These are phyloP conservation scores for Candida ovalis DNA, from an alignment of 805 yeast genomes.

Conservation along the genomic window DNA sequence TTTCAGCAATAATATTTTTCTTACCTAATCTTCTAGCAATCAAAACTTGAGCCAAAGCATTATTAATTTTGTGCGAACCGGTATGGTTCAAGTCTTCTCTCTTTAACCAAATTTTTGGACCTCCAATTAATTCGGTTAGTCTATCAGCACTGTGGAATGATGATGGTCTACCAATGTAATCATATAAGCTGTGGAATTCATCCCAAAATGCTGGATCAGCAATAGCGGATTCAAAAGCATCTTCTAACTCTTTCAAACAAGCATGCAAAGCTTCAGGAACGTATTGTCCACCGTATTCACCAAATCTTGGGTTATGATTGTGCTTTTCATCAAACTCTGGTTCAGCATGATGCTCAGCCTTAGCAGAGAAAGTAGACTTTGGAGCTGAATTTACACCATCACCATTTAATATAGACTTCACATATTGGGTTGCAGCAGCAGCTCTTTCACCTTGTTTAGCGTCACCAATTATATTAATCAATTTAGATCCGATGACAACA, in stretches of 20 bases:
- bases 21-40: slow-evolving; percentile 79
- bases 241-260: slow-evolving; percentile 85
- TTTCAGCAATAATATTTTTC: slow-evolving; percentile 75
- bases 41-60: slow-evolving; percentile 78
- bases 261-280: slow-evolving; percentile 96
- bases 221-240: slow-evolving; percentile 80
- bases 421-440: slow-evolving; percentile 62
- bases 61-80: slow-evolving; percentile 84
- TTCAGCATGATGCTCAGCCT: slow-evolving; percentile 11
- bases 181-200: slow-evolving; percentile 78
- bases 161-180: slow-evolving; percentile 96
- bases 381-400: slow-evolving; percentile 35
- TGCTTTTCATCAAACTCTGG: slow-evolving; percentile 53
- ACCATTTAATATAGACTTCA: slow-evolving; percentile 63
- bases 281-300: slow-evolving; percentile 97
- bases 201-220: slow-evolving; percentile 93
- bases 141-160: slow-evolving; percentile 88
- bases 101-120: slow-evolving; percentile 95
- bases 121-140: slow-evolving; percentile 85
- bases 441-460: slow-evolving; percentile 60
- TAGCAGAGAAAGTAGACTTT: slow-evolving; percentile 17
- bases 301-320: slow-evolving; percentile 74
- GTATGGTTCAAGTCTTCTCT: slow-evolving; percentile 94
- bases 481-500: slow-evolving; percentile 90
- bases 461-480: slow-evolving; percentile 66